Evolutionary conservation across 2,329 filamentous ascomycete species (phyloP).

Genomic region (Eutypella sp.): DNA sequence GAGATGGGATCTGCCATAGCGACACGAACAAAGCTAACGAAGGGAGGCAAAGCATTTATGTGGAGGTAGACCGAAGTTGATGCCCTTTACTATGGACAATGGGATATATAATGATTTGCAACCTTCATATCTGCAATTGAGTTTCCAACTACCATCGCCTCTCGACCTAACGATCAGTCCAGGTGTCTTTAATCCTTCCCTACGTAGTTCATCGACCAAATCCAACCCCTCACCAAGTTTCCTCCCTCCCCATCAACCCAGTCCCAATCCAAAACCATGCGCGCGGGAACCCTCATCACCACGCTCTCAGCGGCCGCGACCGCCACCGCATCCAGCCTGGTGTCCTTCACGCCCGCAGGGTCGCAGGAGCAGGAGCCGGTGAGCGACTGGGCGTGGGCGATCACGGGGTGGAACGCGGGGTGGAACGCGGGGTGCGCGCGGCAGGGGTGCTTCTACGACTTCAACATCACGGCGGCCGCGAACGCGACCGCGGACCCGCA

Average conservation of each 20-base stretch:
- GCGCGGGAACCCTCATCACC: constrained; percentile 17
- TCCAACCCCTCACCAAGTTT: not conserved
- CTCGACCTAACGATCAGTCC: no score
- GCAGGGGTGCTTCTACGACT: constrained; percentile 23
- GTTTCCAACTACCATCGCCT: no score
- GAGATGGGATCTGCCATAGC: no score
- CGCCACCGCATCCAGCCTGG: constrained; percentile 16
- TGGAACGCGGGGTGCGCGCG: constrained; percentile 20
- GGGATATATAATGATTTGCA: no score
- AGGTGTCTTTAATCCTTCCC: no score
- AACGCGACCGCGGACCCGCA: constrained; percentile 18
- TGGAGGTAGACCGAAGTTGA: no score
- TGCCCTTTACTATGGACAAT: no score
- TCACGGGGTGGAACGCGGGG: constrained; percentile 23
- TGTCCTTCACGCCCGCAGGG: constrained; percentile 15
- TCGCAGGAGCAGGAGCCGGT: constrained; percentile 7
- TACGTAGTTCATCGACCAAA: not conserved
- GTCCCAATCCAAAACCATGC: constrained; percentile 20
- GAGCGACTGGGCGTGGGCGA: constrained; percentile 24
- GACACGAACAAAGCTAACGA: no score
- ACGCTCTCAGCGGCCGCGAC: constrained; percentile 14
- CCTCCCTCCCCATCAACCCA: not conserved
- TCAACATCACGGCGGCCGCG: constrained; percentile 25
- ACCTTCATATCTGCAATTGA: no score
- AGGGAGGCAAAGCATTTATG: no score